Conservation (phyloP, 306 rosid genomes). For the Vicia faba region DNA sequence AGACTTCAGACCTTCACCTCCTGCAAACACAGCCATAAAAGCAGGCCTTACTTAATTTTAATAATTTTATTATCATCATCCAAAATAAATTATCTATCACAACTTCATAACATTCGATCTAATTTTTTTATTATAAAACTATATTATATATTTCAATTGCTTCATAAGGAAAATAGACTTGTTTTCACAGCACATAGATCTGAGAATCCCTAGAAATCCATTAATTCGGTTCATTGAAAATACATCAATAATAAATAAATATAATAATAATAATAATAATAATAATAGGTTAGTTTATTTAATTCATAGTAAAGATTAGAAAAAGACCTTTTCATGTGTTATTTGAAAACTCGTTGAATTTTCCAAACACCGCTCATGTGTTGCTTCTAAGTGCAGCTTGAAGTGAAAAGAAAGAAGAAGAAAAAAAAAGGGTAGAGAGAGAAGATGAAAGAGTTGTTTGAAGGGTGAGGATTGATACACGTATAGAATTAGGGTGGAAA, state of each 20-base stretch:
- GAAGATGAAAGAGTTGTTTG: no score
- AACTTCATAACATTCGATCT: constrained; percentile 37
- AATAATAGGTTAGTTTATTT: no score
- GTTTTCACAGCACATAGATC: constrained; percentile 54
- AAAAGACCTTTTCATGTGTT: constrained; percentile 5
- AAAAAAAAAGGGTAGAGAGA: background rate
- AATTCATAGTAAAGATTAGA: no score
- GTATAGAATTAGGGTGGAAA: background rate
- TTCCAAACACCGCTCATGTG: background rate
- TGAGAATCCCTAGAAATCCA: constrained; percentile 50
- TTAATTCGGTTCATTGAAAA: background rate
- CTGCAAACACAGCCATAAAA: constrained; percentile 45
- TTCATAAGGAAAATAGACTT: no score
- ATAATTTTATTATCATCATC: background rate
- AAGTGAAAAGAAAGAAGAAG: background rate
- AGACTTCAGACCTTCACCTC: constrained; percentile 46
- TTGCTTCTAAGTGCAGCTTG: background rate
- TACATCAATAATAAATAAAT: no score
- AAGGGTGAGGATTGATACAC: no score
- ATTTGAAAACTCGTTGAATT: background rate
- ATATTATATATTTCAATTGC: no score
- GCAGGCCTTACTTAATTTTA: background rate
- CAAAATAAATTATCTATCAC: constrained; percentile 9
- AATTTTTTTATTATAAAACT: no score
- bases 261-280: no score